Conservation (phyloP, 176 grass and related monocot genomes). For the Canna indica region DNA sequence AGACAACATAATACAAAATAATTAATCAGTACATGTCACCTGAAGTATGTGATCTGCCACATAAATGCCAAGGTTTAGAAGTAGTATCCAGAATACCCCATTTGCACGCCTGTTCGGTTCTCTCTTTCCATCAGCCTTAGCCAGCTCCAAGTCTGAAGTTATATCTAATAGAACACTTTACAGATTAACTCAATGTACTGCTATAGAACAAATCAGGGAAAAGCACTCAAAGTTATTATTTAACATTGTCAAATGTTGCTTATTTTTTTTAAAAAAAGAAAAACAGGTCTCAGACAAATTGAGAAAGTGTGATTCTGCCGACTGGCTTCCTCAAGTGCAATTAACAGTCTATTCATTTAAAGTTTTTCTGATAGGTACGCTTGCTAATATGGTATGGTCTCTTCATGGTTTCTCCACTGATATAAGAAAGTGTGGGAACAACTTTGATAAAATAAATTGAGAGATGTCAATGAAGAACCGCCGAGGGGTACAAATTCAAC, state of each 20-base stretch:
- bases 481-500: neutral
- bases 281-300: neutral
- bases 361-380: no score
- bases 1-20: neutral
- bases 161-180: constrained; percentile 40
- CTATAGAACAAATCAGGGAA: neutral
- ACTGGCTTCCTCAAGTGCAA: neutral
- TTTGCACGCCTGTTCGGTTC: constrained; percentile 35
- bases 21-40: constrained; percentile 24
- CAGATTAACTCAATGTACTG: neutral
- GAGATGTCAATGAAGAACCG: neutral
- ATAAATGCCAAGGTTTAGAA: constrained; percentile 84
- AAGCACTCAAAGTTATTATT: neutral
- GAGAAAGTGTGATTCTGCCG: neutral
- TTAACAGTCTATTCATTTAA: neutral
- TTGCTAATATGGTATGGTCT: neutral
- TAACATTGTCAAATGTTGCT: neutral
- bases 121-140: constrained; percentile 44
- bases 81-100: constrained; percentile 94
- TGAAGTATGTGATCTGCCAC: constrained; percentile 80
- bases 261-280: neutral
- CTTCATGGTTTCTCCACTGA: neutral
- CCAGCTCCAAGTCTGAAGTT: constrained; percentile 68
- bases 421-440: neutral
- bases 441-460: neutral